These are phyloP conservation scores for Ustilago tritici DNA, from an alignment of 1,284 basidiomycete genomes.

Conservation along the genomic window DNA sequence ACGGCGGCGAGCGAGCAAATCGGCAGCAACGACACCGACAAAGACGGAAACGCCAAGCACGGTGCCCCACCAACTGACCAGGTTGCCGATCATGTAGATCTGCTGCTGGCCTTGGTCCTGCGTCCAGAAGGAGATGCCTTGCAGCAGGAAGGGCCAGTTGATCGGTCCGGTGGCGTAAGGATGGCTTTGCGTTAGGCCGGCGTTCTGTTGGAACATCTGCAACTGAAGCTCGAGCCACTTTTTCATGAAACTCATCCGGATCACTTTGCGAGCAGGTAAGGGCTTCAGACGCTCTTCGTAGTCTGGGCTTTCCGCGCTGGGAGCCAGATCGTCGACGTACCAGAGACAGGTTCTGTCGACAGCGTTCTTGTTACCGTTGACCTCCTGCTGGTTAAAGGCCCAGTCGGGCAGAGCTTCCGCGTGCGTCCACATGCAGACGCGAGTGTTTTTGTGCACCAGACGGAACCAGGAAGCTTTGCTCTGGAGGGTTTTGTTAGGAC, in stretches of 20 bases:
- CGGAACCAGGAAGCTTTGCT: conserved; percentile 61
- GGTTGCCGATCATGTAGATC: conserved; percentile 95
- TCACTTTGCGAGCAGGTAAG: conserved; percentile 76
- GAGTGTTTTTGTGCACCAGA: conserved; percentile 85
- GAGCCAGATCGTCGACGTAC: conserved; percentile 86
- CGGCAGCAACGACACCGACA: conserved; percentile 87
- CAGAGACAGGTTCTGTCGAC: conserved; percentile 85
- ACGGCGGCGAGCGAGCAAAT: conserved; percentile 86
- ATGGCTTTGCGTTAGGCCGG: conserved; percentile 91
- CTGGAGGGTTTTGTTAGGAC: conserved; percentile 34
- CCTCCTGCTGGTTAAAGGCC: conserved; percentile 96
- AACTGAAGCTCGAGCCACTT: conserved; percentile 95
- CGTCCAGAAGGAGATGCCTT: conserved; percentile 99
- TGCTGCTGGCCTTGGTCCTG: conserved; percentile 82
- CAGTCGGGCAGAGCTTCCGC: conserved; percentile 85
- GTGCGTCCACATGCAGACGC: conserved; percentile 94
- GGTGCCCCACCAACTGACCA: conserved; percentile 94
- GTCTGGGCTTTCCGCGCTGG: conserved; percentile 70
- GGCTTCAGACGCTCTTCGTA: conserved; percentile 57
- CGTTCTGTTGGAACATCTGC: conserved; percentile 97
- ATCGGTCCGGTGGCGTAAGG: conserved; percentile 94
- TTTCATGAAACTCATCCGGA: conserved; percentile 88
- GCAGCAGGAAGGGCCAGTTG: conserved; percentile 97
- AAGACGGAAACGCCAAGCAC: conserved; percentile 86
- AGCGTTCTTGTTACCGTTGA: conserved; percentile 96